A percentile compares a stretch with the other conserved stretches of the same genome.
phyloP scores from a whole-genome alignment of 805 yeast species.

The Candida saitoana region DNA sequence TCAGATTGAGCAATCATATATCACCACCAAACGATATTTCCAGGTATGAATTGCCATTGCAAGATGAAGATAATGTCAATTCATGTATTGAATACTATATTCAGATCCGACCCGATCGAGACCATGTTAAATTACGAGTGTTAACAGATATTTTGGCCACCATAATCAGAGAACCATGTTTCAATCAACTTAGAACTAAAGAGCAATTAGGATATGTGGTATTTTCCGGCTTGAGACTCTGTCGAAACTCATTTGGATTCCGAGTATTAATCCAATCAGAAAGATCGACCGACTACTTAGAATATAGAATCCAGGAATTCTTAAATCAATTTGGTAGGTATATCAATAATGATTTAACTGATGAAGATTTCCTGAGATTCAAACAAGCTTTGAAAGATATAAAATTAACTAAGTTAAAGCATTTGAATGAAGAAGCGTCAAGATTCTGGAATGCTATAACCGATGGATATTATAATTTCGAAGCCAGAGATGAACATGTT shows the following conservation, averaged over 20 bases:
- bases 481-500: conserved; percentile 54
- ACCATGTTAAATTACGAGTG: conserved; percentile 34
- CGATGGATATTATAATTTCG: conserved; percentile 77
- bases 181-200: conserved; percentile 83
- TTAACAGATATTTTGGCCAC: conserved; percentile 65
- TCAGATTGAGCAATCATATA: conserved; percentile 34
- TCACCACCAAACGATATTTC: conserved; percentile 24
- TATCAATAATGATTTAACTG: conserved; percentile 46
- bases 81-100: conserved; percentile 77
- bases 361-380: conserved; percentile 64
- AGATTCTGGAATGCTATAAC: conserved; percentile 65
- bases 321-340: conserved; percentile 44
- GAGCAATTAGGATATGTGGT: conserved; percentile 96
- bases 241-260: conserved; percentile 70
- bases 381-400: conserved; percentile 63
- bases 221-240: conserved; percentile 64
- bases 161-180: conserved; percentile 80
- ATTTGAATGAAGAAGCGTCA: conserved; percentile 69
- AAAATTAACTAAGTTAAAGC: conserved; percentile 69
- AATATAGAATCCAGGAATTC: conserved; percentile 70
- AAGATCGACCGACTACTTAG: conserved; percentile 66
- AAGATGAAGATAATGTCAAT: conserved; percentile 70
- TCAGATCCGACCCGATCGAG: conserved; percentile 51
- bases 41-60: conserved; percentile 48
- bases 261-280: conserved; percentile 83